Evolutionary conservation across 805 yeast genomes (phyloP), one percentile per base, ranked within the genome.

Genomic region (Kluyveromyces aestuarii): DNA sequence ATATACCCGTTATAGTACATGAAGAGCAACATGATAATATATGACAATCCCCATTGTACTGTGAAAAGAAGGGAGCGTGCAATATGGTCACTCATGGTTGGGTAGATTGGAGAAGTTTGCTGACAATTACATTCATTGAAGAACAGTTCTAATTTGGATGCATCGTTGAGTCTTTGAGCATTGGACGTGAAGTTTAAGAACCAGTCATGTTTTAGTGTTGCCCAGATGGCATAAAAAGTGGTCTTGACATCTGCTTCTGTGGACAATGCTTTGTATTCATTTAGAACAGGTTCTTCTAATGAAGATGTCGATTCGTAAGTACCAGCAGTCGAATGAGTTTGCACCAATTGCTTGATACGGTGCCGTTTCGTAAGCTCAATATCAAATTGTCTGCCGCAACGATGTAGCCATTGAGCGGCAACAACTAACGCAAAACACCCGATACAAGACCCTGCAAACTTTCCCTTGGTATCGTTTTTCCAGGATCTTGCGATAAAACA

Each of bases 1-100:
- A 82, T 71, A 59, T 80, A 82, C 14, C 87, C 87, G 57, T 82
- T 82, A 69, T 79, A 82, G 69, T 82, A 81, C 88, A 83, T 82
- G 69, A 81, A 82, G 56, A 83, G 66, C 69, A 83, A 72, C 85
- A 82, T 83, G 58, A 82, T 76, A 45, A 82, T 62, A 62, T 82
- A 82, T 3, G 82, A 76, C 14, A 77, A 72, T 2, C 82, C 82
- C 79, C 84, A 80, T 60, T 81, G 82, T 27, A 79, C 58, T 1
- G 80, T 74, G 61, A 75, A 82, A 36, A 81, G 55, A 2, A 69
- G 45, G 0, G 78, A 66, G 50, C 83, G 72, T 14, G 76, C 55
- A 4, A 76, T 9, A 57, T 82, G 87, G 54, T 79, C 80, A n/a
- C 67, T 44, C 1, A 74, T 51, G 11, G 65, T 64, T 3, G 84